Evolutionary conservation across 2,329 filamentous ascomycete species (phyloP).

Genomic region (Phyllosticta citriasiana): DNA sequence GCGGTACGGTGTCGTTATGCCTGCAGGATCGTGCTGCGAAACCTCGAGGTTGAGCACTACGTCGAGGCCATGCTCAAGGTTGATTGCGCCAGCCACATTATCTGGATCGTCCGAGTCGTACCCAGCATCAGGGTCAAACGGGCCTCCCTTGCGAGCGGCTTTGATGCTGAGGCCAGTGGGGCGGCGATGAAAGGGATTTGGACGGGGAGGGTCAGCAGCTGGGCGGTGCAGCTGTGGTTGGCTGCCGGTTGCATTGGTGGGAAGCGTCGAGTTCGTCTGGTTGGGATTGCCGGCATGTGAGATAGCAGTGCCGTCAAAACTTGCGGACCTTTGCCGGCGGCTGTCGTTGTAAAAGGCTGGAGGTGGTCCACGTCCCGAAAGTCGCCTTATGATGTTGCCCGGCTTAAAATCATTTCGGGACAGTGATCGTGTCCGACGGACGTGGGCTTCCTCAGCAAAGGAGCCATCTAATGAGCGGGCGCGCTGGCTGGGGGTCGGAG

Average conservation of each 20-base stretch:
- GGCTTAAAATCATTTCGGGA: constrained; percentile 23
- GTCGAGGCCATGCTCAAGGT: constrained; percentile 76
- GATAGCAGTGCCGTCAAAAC: not conserved
- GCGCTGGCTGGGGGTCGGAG: constrained; percentile 45
- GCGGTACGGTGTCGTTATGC: constrained; percentile 79
- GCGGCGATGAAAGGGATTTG: constrained; percentile 34
- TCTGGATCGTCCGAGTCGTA: constrained; percentile 9
- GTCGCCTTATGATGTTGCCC: constrained; percentile 32
- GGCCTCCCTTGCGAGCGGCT: constrained; percentile 24
- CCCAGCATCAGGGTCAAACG: not conserved
- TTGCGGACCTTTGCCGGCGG: constrained; percentile 12
- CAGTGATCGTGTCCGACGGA: constrained; percentile 22
- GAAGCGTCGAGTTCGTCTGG: not conserved
- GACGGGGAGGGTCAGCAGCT: constrained; percentile 15
- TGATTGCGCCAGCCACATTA: constrained; percentile 38
- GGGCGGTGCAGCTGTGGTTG: constrained; percentile 4
- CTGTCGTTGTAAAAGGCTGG: constrained; percentile 24
- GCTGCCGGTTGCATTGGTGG: not conserved
- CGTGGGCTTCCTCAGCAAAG: not conserved
- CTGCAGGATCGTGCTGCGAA: constrained; percentile 72
- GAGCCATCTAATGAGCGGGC: constrained; percentile 13
- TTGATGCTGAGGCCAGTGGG: constrained; percentile 34
- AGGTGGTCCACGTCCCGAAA: constrained; percentile 27
- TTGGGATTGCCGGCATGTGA: constrained; percentile 10
- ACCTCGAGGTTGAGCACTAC: constrained; percentile 86